Conservation (phyloP, 2,329 filamentous ascomycete species). For the Aspergillus sp. region DNA sequence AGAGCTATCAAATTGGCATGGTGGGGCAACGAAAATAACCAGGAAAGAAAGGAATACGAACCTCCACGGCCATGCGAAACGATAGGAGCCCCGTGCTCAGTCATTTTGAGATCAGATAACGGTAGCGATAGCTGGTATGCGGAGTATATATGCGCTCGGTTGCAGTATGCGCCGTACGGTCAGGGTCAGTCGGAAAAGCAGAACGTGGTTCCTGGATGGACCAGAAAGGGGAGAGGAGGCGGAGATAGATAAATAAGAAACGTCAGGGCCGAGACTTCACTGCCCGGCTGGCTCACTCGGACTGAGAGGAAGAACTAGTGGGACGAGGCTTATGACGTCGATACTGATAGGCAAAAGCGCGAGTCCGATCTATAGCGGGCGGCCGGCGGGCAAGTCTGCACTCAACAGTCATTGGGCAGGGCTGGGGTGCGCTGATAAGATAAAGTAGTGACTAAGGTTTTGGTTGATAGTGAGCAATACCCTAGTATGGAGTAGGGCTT, state of each 20-base stretch:
- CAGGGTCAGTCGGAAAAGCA: background rate
- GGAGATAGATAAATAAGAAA: slow-evolving; percentile 4
- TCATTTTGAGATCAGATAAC: slow-evolving; percentile 19
- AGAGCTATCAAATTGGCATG: background rate
- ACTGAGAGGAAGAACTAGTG: slow-evolving; percentile 1
- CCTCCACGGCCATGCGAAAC: slow-evolving; percentile 64
- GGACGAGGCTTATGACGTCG: slow-evolving; percentile 16
- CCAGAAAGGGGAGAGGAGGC: background rate
- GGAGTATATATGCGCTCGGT: background rate
- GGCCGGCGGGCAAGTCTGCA: no score
- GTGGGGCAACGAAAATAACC: background rate
- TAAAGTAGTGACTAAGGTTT: slow-evolving; percentile 19
- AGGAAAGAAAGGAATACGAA: slow-evolving; percentile 33
- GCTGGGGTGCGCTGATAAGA: slow-evolving; percentile 16
- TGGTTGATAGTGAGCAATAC: slow-evolving; percentile 17
- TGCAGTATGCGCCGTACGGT: background rate
- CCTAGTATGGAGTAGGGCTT: background rate
- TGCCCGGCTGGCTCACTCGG: background rate
- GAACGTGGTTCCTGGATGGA: background rate
- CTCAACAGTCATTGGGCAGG: background rate
- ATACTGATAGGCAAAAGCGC: slow-evolving; percentile 1
- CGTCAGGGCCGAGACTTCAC: background rate
- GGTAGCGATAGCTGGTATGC: background rate
- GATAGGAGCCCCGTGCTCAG: slow-evolving; percentile 39
- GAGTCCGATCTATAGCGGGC: slow-evolving; percentile 5